Evolutionary conservation across 1,284 basidiomycete species (phyloP).

Genomic region (Apiotrichum akiyoshidainum): DNA sequence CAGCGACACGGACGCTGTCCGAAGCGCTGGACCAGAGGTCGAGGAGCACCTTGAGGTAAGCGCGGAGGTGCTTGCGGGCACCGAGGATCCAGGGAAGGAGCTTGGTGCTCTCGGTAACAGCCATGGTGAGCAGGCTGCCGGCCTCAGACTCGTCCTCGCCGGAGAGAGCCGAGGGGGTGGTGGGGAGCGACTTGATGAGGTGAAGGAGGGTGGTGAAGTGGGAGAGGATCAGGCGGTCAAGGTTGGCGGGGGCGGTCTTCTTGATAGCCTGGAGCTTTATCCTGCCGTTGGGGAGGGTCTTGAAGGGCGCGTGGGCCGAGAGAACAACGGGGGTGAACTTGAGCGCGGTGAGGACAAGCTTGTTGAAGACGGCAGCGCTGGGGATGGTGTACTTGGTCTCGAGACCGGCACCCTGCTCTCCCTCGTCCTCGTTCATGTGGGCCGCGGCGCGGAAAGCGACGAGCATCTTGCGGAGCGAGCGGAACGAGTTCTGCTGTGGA

Average conservation of each 20-base stretch:
- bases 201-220: conserved; percentile 83
- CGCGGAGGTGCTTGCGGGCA: conserved; percentile 76
- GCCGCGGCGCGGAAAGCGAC: conserved; percentile 85
- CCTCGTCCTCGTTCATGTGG: conserved; percentile 82
- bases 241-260: conserved; percentile 61
- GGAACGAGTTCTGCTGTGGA: conserved; percentile 73
- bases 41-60: conserved; percentile 80
- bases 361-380: conserved; percentile 80
- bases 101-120: conserved; percentile 77
- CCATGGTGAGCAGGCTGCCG: conserved; percentile 60
- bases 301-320: conserved; percentile 81
- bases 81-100: conserved; percentile 79
- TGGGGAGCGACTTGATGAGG: conserved; percentile 72
- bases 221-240: conserved; percentile 86
- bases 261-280: conserved; percentile 54
- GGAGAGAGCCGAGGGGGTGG: conserved; percentile 46
- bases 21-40: conserved; percentile 76
- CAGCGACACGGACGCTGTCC: conserved; percentile 79
- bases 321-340: conserved; percentile 89
- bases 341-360: conserved; percentile 80
- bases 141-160: conserved; percentile 42
- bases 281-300: conserved; percentile 74
- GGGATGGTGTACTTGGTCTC: conserved; percentile 75
- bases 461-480: conserved; percentile 77
- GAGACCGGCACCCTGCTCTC: conserved; percentile 51